Conservation (phyloP, 2,329 filamentous ascomycete species). For the Fonsecaea multimorphosa region DNA sequence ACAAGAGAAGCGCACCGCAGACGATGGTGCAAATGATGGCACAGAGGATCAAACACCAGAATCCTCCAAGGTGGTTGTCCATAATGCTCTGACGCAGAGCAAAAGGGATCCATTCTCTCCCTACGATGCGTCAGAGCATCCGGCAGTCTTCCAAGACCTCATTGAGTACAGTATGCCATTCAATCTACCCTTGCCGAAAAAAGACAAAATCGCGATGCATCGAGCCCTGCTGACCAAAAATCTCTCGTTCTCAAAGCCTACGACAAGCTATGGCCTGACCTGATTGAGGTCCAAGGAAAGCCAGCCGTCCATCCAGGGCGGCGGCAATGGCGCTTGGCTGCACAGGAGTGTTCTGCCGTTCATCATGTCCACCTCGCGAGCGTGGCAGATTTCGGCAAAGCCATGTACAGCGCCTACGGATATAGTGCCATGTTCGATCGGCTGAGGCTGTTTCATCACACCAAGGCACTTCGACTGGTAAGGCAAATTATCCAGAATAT, state of each 20-base stretch:
- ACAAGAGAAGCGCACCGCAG: not conserved
- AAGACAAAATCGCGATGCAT: not conserved
- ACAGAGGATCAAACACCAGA: not conserved
- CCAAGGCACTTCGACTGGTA: conserved; percentile 12
- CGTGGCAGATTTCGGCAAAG: conserved; percentile 15
- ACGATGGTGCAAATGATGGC: not conserved
- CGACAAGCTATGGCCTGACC: conserved; percentile 10
- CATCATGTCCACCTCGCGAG: conserved; percentile 13
- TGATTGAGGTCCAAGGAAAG: conserved; percentile 12
- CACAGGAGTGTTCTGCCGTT: conserved; percentile 10
- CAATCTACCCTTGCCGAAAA: not conserved
- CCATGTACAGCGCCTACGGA: conserved; percentile 6
- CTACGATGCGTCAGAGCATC: conserved; percentile 6
- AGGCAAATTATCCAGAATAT: conserved; percentile 13
- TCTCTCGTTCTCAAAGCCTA: not conserved
- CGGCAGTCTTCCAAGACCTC: conserved; percentile 12
- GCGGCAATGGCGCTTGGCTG: conserved; percentile 14
- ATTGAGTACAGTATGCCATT: conserved; percentile 7
- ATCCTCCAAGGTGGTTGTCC: not conserved
- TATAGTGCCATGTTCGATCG: conserved; percentile 3
- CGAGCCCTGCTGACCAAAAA: not conserved
- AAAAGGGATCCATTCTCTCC: conserved; percentile 18
- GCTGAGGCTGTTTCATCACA: conserved; percentile 15
- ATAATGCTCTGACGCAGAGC: conserved; percentile 4
- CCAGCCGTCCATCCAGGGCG: conserved; percentile 8